These are phyloP conservation scores for Pythium volutum DNA, from an alignment of 352 stramenopile species.

Conservation along the genomic window DNA sequence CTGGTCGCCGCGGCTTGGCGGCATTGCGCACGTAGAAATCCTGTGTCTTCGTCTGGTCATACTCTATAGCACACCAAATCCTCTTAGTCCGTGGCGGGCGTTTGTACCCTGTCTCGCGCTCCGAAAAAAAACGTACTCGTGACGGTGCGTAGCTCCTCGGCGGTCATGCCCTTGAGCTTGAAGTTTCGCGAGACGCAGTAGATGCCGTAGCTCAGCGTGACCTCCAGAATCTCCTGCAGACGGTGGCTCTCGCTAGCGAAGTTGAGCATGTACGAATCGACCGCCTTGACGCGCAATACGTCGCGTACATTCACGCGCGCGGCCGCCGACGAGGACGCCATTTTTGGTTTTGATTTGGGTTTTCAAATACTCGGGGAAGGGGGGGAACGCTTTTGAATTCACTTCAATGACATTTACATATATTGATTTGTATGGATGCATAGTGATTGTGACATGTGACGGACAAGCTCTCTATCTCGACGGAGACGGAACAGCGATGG, in stretches of 20 bases:
- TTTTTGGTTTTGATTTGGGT: conserved; percentile 1
- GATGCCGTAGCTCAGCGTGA: conserved; percentile 71
- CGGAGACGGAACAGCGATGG: conserved; percentile 26
- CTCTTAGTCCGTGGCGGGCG: background rate
- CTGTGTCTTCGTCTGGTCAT: conserved; percentile 39
- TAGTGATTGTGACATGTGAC: conserved; percentile 19
- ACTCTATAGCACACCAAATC: conserved; percentile 26
- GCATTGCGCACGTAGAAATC: conserved; percentile 65
- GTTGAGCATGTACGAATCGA: conserved; percentile 71
- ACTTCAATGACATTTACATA: conserved; percentile 12
- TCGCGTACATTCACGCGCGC: conserved; percentile 23
- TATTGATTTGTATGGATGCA: background rate
- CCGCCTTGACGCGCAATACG: conserved; percentile 28
- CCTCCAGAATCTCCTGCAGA: conserved; percentile 61
- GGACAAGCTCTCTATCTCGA: background rate
- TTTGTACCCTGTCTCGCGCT: background rate
- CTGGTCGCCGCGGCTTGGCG: conserved; percentile 9
- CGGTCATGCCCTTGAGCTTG: conserved; percentile 55
- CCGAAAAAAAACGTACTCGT: conserved; percentile 40
- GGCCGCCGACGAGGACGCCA: background rate
- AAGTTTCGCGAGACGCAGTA: conserved; percentile 65
- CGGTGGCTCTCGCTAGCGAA: conserved; percentile 45
- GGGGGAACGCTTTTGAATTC: background rate
- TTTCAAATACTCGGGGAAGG: conserved; percentile 1
- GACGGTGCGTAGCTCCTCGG: conserved; percentile 53